Base-by-base conservation (phyloP, 2,329 filamentous ascomycete species). In the Aspergillus awamori region DNA sequence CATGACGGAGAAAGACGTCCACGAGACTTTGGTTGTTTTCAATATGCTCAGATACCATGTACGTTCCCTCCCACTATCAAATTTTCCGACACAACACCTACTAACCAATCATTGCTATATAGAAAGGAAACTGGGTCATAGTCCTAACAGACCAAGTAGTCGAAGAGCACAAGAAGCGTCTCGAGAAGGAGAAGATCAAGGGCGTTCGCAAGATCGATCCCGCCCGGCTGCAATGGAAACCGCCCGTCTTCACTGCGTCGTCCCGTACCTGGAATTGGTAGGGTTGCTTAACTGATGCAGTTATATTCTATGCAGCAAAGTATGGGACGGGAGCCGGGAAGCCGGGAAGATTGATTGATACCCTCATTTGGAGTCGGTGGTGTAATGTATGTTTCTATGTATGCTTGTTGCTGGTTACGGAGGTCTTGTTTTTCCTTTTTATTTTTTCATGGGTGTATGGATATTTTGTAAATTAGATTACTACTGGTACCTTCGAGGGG, bases 1-100 rank as follows among this genome's bases (percentile, higher is more conserved):
- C 2, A 98, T 99, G 94, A 98, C 94, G n/a, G 93, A 93, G 5
- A 92, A 93, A 70, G 95, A 99, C 74, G 94, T 99, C 13, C 88
- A 98, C 76, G 93, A 97, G 75, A 98, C 95, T 0, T 79, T 99
- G 55, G 93, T 97, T 74, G 93, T 93, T 59, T 82, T 97, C 63
- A 95, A 94, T 74, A 96, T 99, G 91, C 86, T 98, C 73, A 86
- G 95, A 49, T 98, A 98, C 74, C 92, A 93, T 70, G 82, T 84
- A 77, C 70, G 81, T 76, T 33, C 43, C n/a, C 17, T 26, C 53
- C 11, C 17, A 20, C 30, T 13, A 39, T 3, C 8, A 48, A n/a
- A 2, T n/a, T 20, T 15, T 8, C 38, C 1, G 7, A 28, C 28
- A 22, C n/a, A 2, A 45, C 13, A 56, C 65, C 70, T 64, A 75